Conservation (phyloP, 805 yeast genomes). For the Grigorovia jiainica region DNA sequence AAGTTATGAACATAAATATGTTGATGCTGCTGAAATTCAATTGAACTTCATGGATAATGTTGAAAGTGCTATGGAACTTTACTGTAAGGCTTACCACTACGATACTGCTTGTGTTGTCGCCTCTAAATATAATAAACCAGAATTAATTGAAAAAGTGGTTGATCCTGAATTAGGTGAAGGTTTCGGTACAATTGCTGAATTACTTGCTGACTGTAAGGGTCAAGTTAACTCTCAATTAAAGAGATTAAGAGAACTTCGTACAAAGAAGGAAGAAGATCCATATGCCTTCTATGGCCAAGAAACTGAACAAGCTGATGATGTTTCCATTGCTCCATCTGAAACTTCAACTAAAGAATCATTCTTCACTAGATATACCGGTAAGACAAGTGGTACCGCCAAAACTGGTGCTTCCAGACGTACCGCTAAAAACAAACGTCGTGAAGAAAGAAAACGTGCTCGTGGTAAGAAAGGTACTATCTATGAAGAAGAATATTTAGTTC, state of each 20-base stretch:
- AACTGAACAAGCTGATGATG: constrained; percentile 80
- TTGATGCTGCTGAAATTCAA: constrained; percentile 74
- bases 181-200: constrained; percentile 77
- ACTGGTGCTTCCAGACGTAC: constrained; percentile 94
- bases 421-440: constrained; percentile 84
- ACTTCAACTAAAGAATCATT: constrained; percentile 88
- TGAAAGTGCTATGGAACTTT: constrained; percentile 53
- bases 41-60: constrained; percentile 49
- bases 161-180: constrained; percentile 79
- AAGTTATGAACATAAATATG: constrained; percentile 59
- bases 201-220: constrained; percentile 84
- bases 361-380: constrained; percentile 93
- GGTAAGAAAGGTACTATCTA: constrained; percentile 97
- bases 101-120: constrained; percentile 70
- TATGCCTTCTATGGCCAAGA: constrained; percentile 70
- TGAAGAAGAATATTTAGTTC: constrained; percentile 89
- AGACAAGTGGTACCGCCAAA: constrained; percentile 89
- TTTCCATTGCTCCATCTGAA: constrained; percentile 90
- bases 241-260: constrained; percentile 76
- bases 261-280: constrained; percentile 78
- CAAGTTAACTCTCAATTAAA: constrained; percentile 77
- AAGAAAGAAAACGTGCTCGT: constrained; percentile 89
- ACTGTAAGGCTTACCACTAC: constrained; percentile 66
- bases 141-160: constrained; percentile 46
- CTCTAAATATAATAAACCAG: constrained; percentile 32